Evolutionary conservation across 257 asterid genomes (phyloP).

Genomic region (Nicotiana noctiflora): DNA sequence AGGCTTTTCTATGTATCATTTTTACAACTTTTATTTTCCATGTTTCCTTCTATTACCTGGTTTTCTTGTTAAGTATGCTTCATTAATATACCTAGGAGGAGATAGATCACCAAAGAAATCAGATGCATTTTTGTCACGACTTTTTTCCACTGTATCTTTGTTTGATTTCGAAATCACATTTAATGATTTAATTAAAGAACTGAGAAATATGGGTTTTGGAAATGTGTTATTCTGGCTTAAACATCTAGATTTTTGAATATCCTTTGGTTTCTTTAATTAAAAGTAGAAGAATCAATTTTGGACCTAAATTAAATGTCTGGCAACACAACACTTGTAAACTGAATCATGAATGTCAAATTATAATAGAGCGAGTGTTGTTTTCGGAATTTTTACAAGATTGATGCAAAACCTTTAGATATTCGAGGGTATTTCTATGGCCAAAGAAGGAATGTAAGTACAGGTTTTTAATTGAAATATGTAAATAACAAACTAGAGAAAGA

Average conservation of each 20-base stretch:
- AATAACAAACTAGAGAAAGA: neutral
- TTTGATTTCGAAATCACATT: no score
- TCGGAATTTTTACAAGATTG: neutral
- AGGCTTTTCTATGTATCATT: no score
- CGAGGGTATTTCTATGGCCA: neutral
- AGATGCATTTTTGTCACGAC: no score
- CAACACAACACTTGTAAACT: neutral
- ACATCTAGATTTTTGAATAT: neutral
- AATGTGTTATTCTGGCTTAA: neutral
- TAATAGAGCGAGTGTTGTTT: neutral
- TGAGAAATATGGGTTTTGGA: neutral
- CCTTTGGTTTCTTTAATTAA: neutral
- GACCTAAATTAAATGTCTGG: neutral
- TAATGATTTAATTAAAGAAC: neutral
- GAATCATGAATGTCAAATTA: neutral
- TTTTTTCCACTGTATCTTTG: no score
- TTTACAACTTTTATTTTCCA: no score
- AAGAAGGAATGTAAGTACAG: neutral
- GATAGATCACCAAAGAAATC: no score
- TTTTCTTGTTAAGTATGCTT: no score
- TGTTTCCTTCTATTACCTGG: no score
- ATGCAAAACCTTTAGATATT: neutral
- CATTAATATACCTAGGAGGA: no score
- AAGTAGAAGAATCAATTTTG: neutral
- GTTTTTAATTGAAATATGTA: neutral